These are phyloP conservation scores for Penicillium paradoxum DNA, from an alignment of 495 filamentous ascomycete genomes.

Conservation along the genomic window DNA sequence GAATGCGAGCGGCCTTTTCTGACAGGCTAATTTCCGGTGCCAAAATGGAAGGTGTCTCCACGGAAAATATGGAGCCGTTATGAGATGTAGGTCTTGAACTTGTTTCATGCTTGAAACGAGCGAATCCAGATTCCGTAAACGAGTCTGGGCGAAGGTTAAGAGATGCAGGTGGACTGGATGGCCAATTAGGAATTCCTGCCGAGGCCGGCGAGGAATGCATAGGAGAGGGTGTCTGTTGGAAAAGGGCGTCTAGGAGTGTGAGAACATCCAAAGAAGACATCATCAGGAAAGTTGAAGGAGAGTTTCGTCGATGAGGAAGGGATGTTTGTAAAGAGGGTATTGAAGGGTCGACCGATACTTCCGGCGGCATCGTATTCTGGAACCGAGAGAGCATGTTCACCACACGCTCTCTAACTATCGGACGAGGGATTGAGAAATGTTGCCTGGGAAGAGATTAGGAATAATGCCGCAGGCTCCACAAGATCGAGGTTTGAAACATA, in stretches of 20 bases:
- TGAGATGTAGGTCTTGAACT: slow-evolving; percentile 16
- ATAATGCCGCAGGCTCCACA: background rate
- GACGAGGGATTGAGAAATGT: slow-evolving; percentile 38
- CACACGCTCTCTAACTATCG: slow-evolving; percentile 65
- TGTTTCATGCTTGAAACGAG: slow-evolving; percentile 19
- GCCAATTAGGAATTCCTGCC: slow-evolving; percentile 11
- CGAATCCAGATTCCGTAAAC: slow-evolving; percentile 26
- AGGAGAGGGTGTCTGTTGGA: slow-evolving; percentile 27
- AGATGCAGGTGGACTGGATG: slow-evolving; percentile 1
- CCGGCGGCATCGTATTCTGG: slow-evolving; percentile 2
- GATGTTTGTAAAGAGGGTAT: background rate
- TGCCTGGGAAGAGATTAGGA: slow-evolving; percentile 28
- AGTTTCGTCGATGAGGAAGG: slow-evolving; percentile 10
- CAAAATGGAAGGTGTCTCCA: slow-evolving; percentile 26
- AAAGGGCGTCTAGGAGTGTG: slow-evolving; percentile 40
- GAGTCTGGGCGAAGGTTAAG: slow-evolving; percentile 13
- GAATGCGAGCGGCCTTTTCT: slow-evolving; percentile 39
- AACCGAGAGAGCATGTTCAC: slow-evolving; percentile 71
- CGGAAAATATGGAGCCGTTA: slow-evolving; percentile 24
- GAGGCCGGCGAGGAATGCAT: slow-evolving; percentile 24
- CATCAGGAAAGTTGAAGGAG: slow-evolving; percentile 35
- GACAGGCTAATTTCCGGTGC: slow-evolving; percentile 20
- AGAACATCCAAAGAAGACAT: slow-evolving; percentile 38
- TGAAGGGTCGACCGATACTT: slow-evolving; percentile 2
- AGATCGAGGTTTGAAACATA: slow-evolving; percentile 21